Evolutionary conservation across 352 stramenopile species (phyloP).

Genomic region (Phytophthora europaea): DNA sequence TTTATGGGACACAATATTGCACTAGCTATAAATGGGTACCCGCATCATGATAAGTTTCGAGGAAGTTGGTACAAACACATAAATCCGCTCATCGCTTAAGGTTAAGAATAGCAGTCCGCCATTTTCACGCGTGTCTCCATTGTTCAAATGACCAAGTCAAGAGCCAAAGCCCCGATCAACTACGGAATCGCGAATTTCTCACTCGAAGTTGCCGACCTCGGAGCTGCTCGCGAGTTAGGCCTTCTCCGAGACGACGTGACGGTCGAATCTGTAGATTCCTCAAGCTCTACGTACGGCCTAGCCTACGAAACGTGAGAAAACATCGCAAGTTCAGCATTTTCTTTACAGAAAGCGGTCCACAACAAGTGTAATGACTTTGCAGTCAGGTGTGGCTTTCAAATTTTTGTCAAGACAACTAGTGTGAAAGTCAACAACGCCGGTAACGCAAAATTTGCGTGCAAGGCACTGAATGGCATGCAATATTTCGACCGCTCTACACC

Average conservation of each 20-base stretch:
- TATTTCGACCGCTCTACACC: conserved; percentile 2
- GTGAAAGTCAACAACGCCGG: conserved; percentile 12
- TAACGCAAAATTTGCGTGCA: conserved; percentile 17
- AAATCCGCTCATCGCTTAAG: too few species aligned
- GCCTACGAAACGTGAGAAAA: background rate
- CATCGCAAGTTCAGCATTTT: background rate
- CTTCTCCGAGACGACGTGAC: background rate
- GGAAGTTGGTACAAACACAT: too few species aligned
- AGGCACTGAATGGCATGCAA: conserved; percentile 13
- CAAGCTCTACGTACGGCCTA: background rate
- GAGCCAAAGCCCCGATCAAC: too few species aligned
- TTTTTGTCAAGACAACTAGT: conserved; percentile 9
- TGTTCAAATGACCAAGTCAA: too few species aligned
- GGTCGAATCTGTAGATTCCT: too few species aligned
- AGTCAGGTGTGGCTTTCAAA: conserved; percentile 1
- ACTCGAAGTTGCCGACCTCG: background rate
- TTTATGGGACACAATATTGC: too few species aligned
- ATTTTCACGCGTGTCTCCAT: too few species aligned
- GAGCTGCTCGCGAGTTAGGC: background rate
- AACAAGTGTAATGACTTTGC: conserved; percentile 8
- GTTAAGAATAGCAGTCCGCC: too few species aligned
- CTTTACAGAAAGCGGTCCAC: background rate
- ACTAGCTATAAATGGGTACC: too few species aligned
- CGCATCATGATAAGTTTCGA: too few species aligned
- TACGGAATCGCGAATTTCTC: too few species aligned